Base-by-base conservation (phyloP, 2,329 filamentous ascomycete species). In the Claviceps pazoutovae region DNA sequence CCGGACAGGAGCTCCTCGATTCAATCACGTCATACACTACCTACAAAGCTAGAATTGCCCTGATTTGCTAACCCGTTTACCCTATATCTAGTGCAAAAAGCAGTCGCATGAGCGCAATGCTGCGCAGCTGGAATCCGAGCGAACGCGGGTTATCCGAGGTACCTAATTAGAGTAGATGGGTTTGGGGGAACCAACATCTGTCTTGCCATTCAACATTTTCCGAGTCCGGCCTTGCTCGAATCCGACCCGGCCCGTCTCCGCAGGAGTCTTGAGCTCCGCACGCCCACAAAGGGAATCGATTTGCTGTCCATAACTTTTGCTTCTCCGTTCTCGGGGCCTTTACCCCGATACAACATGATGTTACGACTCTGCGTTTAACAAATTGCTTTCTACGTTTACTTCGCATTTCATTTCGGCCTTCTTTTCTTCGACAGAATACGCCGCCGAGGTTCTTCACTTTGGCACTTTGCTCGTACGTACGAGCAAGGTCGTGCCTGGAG, bases 91-190 rank as follows among this genome's bases (percentile, higher is more conserved):
- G 81, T 96, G 91, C 78, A 95, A 96, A 78, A 93, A 95, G 75
- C 89, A 95, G 69, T 91, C 88, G 47, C 88, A 95, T 70, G 88
- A 94, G 68, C 83, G 89, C 59, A 98, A 98, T 68, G 87, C 88
- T 54, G 86, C 89, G 58, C 90, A 94, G 72, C 75, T 98, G 65
- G 88, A 96, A 70, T 81, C 83, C 53, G 91, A 98, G 76, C 79
- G 91, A 64, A 98, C 93, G 46, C 85, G 91, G 57, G 89, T 94
- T 61, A 93, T 97, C 72, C 90, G 86, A 71, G 90, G 90, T 56
- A 84, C 95, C 67, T 95, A 79, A 70, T 51, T 51, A 41, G 41
- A 48, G 46, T 9, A 21, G 19, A 13, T 4, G 9, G 8, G 1
- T 6, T 16, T 43, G 17, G 21, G 30, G 19, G 19, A 44, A 19